Evolutionary conservation across 1,284 basidiomycete species (phyloP).

Genomic region (Irpex sp.): DNA sequence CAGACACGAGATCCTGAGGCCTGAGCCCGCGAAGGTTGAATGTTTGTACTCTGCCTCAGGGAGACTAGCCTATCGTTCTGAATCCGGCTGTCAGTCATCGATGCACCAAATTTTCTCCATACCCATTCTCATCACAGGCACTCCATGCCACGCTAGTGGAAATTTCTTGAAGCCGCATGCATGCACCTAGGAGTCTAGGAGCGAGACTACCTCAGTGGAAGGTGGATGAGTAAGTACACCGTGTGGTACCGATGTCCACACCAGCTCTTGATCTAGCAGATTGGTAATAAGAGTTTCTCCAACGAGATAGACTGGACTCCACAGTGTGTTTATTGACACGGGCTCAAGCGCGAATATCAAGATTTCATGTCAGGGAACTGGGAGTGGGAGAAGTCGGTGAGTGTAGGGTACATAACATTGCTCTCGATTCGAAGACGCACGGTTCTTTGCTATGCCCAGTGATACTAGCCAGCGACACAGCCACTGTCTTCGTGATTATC

Average conservation of each 20-base stretch:
- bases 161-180: background rate
- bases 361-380: background rate
- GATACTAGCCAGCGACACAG: background rate
- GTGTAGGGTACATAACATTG: background rate
- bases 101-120: background rate
- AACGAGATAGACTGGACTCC: background rate
- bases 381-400: background rate
- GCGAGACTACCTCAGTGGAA: background rate
- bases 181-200: background rate
- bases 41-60: too few species aligned
- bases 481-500: background rate
- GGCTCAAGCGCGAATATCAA: background rate
- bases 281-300: background rate
- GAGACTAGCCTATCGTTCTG: too few species aligned
- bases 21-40: too few species aligned
- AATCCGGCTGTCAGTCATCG: too few species aligned
- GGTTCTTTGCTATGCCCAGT: background rate
- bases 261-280: background rate
- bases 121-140: background rate
- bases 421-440: background rate
- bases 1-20: too few species aligned
- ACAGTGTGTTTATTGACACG: background rate
- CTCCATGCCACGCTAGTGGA: background rate
- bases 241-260: background rate
- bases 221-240: background rate